phyloP scores from a whole-genome alignment of 345 rosid species.

The Aurinia saxatilis region DNA sequence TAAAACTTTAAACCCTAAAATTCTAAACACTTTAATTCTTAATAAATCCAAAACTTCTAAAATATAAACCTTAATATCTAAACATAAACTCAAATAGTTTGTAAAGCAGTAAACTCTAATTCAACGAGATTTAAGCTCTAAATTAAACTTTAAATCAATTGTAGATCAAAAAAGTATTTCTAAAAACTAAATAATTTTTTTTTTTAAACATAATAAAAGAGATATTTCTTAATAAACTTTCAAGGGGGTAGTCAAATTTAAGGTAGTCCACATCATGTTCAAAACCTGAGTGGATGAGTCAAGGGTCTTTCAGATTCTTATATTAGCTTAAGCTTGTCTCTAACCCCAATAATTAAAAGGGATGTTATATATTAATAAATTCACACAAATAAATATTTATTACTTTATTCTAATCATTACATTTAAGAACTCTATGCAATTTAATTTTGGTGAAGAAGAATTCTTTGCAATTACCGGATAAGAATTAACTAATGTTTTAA shows the following conservation, averaged over 20 bases:
- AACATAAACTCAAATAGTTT: too few species aligned
- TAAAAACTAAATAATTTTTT: too few species aligned
- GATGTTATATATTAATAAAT: slow-evolving; percentile 5
- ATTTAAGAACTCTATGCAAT: slow-evolving; percentile 5
- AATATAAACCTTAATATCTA: too few species aligned
- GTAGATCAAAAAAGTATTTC: too few species aligned
- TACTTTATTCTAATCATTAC: slow-evolving; percentile 20
- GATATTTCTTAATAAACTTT: too few species aligned
- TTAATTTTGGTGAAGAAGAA: neutral
- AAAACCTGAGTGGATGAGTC: slow-evolving; percentile 27
- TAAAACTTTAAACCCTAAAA: too few species aligned
- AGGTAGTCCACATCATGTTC: slow-evolving; percentile 20
- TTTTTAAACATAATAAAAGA: too few species aligned
- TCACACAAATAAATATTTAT: neutral
- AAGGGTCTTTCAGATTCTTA: slow-evolving; percentile 20
- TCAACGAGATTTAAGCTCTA: too few species aligned
- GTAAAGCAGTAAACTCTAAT: too few species aligned
- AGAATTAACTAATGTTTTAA: neutral
- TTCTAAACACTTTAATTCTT: too few species aligned
- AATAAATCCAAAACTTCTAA: too few species aligned
- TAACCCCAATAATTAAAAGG: slow-evolving; percentile 14
- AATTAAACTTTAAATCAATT: too few species aligned
- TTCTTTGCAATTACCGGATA: neutral
- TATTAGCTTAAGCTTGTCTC: slow-evolving; percentile 18
- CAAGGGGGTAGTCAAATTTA: slow-evolving; percentile 6